phyloP scores from a whole-genome alignment of 2,329 filamentous ascomycete species.

The Fusarium camptoceras region DNA sequence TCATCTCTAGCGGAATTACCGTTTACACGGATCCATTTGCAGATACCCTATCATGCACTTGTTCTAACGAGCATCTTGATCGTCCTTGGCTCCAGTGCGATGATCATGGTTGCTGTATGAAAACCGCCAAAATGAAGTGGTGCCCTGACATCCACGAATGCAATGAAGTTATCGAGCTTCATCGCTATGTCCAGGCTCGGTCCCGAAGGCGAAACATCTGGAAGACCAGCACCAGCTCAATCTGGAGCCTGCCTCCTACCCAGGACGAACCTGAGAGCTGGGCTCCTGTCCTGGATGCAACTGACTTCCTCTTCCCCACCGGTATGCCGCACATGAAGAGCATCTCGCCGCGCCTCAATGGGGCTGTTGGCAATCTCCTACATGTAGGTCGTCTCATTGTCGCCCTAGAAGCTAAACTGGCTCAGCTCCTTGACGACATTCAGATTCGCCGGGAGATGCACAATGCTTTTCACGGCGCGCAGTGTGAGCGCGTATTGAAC shows the following conservation, averaged over 20 bases:
- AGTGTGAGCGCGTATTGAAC: conserved; percentile 33
- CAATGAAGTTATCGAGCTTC: conserved; percentile 10
- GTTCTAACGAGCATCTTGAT: conserved; percentile 7
- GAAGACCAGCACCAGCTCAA: neutral
- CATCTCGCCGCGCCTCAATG: neutral
- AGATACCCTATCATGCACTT: conserved; percentile 36
- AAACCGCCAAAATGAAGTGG: conserved; percentile 17
- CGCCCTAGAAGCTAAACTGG: neutral
- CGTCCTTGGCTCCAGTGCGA: conserved; percentile 35
- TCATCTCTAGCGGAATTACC: conserved; percentile 42
- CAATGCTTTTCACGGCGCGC: conserved; percentile 9
- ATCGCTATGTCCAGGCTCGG: conserved; percentile 36
- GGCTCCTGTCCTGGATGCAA: neutral
- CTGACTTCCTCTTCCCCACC: conserved; percentile 9
- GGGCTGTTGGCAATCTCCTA: conserved; percentile 10
- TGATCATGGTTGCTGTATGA: conserved; percentile 47
- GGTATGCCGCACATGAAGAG: conserved; percentile 1
- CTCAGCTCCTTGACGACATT: neutral
- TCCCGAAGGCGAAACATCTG: conserved; percentile 7
- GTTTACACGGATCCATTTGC: conserved; percentile 44
- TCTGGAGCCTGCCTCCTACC: neutral
- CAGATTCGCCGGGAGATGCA: neutral
- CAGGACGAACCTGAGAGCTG: neutral
- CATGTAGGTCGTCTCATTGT: conserved; percentile 15
- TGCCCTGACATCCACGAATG: conserved; percentile 34